A percentile compares a stretch with the other conserved stretches of the same genome.
Evolutionary conservation across 176 grass and related monocot genomes (phyloP).

Genomic region (Juncus inflexus): DNA sequence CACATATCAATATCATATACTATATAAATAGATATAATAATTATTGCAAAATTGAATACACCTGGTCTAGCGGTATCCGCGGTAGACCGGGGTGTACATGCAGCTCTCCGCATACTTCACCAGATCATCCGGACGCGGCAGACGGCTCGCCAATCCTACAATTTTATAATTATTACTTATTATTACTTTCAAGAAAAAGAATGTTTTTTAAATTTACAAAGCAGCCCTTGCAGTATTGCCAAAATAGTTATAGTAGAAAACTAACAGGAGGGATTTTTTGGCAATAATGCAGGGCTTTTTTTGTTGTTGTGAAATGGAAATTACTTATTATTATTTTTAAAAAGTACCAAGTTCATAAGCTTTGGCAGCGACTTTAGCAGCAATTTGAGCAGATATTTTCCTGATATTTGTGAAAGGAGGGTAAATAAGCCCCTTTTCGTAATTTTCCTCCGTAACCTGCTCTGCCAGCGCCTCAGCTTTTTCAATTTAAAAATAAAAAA

Average conservation of each 20-base stretch:
- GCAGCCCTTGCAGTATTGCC: not conserved
- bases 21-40: conserved; percentile 27
- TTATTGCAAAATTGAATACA: conserved; percentile 52
- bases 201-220: conserved; percentile 8
- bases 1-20: conserved; percentile 8
- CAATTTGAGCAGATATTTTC: conserved; percentile 84
- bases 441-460: conserved; percentile 67
- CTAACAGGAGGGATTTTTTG: no score
- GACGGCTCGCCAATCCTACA: conserved; percentile 69
- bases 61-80: conserved; percentile 53
- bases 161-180: conserved; percentile 9
- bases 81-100: conserved; percentile 88
- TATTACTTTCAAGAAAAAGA: not conserved
- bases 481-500: not conserved
- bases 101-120: conserved; percentile 84
- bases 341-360: conserved; percentile 84
- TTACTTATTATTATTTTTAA: conserved; percentile 5
- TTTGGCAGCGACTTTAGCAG: conserved; percentile 80
- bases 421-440: conserved; percentile 68
- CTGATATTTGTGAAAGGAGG: conserved; percentile 84
- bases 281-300: no score
- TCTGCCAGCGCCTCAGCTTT: conserved; percentile 81
- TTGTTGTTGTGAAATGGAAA: not conserved
- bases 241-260: no score
- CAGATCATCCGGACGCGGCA: conserved; percentile 65